phyloP scores from a whole-genome alignment of 2,329 filamentous ascomycete genomes.

The Emydomyces testavorans region DNA sequence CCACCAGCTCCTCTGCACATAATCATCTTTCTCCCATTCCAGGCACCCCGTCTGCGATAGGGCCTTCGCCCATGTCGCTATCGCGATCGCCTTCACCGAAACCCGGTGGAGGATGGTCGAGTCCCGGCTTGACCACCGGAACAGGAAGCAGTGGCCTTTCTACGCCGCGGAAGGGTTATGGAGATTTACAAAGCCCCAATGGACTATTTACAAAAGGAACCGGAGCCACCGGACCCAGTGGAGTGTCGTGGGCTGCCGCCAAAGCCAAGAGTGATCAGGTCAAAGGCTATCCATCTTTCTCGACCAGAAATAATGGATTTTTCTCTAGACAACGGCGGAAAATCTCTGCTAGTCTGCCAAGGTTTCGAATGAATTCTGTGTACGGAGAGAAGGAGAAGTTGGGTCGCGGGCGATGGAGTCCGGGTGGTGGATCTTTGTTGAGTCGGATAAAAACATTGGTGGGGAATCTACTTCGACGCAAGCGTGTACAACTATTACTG shows the following conservation, averaged over 20 bases:
- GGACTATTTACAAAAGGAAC: conserved; percentile 21
- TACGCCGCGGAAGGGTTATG: conserved; percentile 47
- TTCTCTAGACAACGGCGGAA: conserved; percentile 73
- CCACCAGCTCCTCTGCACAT: conserved; percentile 20
- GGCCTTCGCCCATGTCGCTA: conserved; percentile 57
- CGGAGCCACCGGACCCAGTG: conserved; percentile 17
- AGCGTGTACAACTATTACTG: conserved; percentile 53
- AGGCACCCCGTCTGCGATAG: conserved; percentile 48
- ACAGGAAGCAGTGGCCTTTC: conserved; percentile 47
- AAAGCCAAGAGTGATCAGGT: conserved; percentile 64
- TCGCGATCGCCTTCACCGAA: conserved; percentile 80
- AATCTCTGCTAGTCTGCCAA: conserved; percentile 66
- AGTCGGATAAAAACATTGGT: conserved; percentile 28
- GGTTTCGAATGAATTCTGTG: conserved; percentile 46
- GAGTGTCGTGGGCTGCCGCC: conserved; percentile 69
- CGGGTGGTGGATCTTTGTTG: conserved; percentile 25
- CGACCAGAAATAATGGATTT: conserved; percentile 72
- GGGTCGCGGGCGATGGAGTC: conserved; percentile 47
- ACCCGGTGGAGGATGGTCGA: conserved; percentile 78
- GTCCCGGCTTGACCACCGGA: conserved; percentile 62
- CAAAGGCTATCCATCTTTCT: conserved; percentile 65
- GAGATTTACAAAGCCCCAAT: conserved; percentile 41
- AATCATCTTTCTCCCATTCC: conserved; percentile 44
- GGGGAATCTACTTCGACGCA: conserved; percentile 49
- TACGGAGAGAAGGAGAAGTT: conserved; percentile 71